These are phyloP conservation scores for Myriosclerotinia duriaeana DNA, from an alignment of 2,329 filamentous ascomycete species.

Conservation along the genomic window DNA sequence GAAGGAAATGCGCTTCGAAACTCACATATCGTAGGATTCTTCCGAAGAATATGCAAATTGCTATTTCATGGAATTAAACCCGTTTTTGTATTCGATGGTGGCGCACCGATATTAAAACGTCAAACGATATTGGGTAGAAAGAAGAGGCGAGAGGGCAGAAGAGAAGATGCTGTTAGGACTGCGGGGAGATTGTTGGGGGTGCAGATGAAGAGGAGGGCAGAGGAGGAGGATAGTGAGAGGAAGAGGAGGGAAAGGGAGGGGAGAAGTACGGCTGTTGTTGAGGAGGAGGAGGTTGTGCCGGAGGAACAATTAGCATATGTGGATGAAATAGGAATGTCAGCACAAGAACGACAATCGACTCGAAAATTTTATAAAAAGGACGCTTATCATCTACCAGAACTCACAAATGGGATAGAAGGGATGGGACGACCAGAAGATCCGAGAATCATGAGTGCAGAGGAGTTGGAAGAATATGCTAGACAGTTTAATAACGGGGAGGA, in stretches of 20 bases:
- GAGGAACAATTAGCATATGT: conserved; percentile 77
- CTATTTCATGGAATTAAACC: conserved; percentile 95
- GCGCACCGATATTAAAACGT: conserved; percentile 84
- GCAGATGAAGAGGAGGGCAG: conserved; percentile 87
- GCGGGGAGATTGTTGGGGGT: conserved; percentile 88
- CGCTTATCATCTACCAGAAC: conserved; percentile 88
- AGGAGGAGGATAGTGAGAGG: conserved; percentile 75
- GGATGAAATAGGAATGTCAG: conserved; percentile 81
- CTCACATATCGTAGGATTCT: conserved; percentile 95
- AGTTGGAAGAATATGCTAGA: conserved; percentile 87
- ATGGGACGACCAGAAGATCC: conserved; percentile 93
- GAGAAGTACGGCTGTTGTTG: conserved; percentile 42
- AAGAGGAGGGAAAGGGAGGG: conserved; percentile 47
- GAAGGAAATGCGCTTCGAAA: conserved; percentile 96
- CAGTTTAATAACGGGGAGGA: conserved; percentile 93
- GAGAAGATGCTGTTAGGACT: conserved; percentile 89
- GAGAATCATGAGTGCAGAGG: conserved; percentile 92
- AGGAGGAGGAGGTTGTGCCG: conserved; percentile 65
- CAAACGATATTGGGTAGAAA: conserved; percentile 83
- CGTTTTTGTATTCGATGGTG: conserved; percentile 97
- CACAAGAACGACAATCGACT: conserved; percentile 69
- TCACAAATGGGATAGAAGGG: conserved; percentile 72
- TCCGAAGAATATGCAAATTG: conserved; percentile 95
- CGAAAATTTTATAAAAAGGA: conserved; percentile 88
- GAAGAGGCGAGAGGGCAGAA: conserved; percentile 76